These are phyloP conservation scores for Ganoderma resinaceum DNA, from an alignment of 1,284 basidiomycete species.

Conservation along the genomic window DNA sequence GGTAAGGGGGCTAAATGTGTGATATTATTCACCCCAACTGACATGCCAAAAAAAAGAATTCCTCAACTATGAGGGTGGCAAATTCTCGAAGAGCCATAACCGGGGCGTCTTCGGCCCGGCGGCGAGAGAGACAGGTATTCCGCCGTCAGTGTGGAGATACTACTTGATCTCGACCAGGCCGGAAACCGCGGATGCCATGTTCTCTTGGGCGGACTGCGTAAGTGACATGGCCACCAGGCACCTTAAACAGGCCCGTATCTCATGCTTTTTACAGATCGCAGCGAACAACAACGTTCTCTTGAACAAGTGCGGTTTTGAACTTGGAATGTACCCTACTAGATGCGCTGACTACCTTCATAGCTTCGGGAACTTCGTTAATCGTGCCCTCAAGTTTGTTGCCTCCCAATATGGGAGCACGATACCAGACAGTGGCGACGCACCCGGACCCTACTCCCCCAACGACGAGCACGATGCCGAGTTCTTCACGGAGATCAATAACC, in stretches of 20 bases:
- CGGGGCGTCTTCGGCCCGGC: constrained; percentile 98
- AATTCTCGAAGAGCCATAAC: constrained; percentile 98
- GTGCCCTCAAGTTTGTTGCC: constrained; percentile 90
- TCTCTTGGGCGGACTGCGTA: constrained; percentile 97
- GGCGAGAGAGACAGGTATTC: constrained; percentile 92
- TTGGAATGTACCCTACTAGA: neutral
- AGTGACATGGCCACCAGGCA: constrained; percentile 37
- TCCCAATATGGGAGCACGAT: constrained; percentile 87
- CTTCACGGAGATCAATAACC: constrained; percentile 80
- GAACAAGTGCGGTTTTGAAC: constrained; percentile 77
- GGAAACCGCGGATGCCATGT: constrained; percentile 94
- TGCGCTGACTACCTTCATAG: constrained; percentile 45
- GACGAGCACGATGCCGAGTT: constrained; percentile 81
- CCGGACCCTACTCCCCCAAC: constrained; percentile 72
- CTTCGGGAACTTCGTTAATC: constrained; percentile 99
- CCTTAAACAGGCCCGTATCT: neutral
- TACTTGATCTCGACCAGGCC: constrained; percentile 94
- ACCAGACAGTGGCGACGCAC: constrained; percentile 77
- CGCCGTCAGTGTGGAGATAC: constrained; percentile 96
- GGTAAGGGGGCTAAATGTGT: constrained; percentile 52
- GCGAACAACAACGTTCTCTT: constrained; percentile 95
- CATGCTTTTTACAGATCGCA: constrained; percentile 62
- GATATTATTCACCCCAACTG: neutral
- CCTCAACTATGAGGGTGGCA: constrained; percentile 98
- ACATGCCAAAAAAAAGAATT: constrained; percentile 69